Conservation (phyloP, 179 eudicot species). For the Silene coronaria region DNA sequence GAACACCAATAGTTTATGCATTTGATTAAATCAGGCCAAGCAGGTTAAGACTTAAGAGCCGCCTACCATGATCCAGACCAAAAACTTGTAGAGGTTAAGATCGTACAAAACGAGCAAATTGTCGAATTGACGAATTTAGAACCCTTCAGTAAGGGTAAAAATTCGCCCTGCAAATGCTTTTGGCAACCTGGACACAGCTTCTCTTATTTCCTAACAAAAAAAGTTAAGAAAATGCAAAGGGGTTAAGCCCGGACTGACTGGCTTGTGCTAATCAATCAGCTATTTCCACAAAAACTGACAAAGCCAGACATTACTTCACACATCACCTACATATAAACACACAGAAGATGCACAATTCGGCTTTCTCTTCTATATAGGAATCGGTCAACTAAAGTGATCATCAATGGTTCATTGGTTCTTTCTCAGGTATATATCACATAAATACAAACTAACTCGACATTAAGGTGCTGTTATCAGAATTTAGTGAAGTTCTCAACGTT, state of each 20-base stretch:
- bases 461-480: too few relatives aligned
- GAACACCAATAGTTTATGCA: too few relatives aligned
- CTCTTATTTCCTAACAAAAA: constrained; percentile 69
- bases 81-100: too few relatives aligned
- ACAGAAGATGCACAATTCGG: not conserved
- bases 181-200: constrained; percentile 52
- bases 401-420: too few relatives aligned
- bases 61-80: too few relatives aligned
- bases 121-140: constrained; percentile 21
- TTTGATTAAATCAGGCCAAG: too few relatives aligned
- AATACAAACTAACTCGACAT: too few relatives aligned
- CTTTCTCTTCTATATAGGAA: not conserved
- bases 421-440: not conserved
- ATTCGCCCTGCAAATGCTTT: constrained; percentile 54
- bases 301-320: not conserved
- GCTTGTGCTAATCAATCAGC: not conserved
- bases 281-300: not conserved
- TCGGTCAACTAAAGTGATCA: not conserved
- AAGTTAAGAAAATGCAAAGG: not conserved
- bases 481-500: not conserved
- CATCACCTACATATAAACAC: too few relatives aligned
- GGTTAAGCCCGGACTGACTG: not conserved
- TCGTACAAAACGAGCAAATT: too few relatives aligned
- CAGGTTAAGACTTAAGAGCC: too few relatives aligned
- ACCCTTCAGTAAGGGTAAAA: constrained; percentile 59